phyloP scores from a whole-genome alignment of 768 basidiomycete genomes.

The Termitomyces sp. region DNA sequence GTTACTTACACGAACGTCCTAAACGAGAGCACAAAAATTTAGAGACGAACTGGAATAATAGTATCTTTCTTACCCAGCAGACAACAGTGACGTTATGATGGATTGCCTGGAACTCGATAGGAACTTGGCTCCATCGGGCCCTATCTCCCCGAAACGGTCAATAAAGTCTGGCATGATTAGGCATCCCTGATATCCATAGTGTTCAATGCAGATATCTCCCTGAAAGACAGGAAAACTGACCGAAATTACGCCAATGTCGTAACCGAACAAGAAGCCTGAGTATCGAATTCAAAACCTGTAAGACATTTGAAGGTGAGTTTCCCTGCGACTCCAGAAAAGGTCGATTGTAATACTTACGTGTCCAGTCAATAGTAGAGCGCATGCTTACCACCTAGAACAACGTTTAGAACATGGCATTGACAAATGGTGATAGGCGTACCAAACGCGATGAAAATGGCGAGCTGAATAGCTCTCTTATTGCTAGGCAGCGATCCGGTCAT shows the following conservation, averaged over 20 bases:
- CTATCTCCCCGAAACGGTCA: slow-evolving; percentile 55
- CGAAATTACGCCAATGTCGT: slow-evolving; percentile 75
- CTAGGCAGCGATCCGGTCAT: slow-evolving; percentile 46
- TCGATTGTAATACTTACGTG: neutral
- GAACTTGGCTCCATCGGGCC: slow-evolving; percentile 37
- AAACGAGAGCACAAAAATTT: neutral
- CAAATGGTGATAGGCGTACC: slow-evolving; percentile 34
- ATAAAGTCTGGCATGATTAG: slow-evolving; percentile 79
- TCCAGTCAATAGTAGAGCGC: neutral
- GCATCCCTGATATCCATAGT: slow-evolving; percentile 47
- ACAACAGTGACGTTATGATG: slow-evolving; percentile 74
- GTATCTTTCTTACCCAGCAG: slow-evolving; percentile 52
- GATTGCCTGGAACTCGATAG: slow-evolving; percentile 64
- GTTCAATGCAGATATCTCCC: neutral
- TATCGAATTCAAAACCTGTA: neutral
- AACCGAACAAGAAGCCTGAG: slow-evolving; percentile 63
- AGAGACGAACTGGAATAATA: neutral
- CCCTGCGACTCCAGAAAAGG: neutral
- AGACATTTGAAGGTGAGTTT: neutral
- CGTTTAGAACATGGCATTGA: neutral
- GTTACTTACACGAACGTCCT: slow-evolving; percentile 48
- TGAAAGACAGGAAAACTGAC: slow-evolving; percentile 25
- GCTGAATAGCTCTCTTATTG: slow-evolving; percentile 56
- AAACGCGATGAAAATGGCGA: slow-evolving; percentile 71
- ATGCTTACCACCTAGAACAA: slow-evolving; percentile 13